These are phyloP conservation scores for Diaporthe citriasiana DNA, from an alignment of 2,329 filamentous ascomycete genomes.

Conservation along the genomic window DNA sequence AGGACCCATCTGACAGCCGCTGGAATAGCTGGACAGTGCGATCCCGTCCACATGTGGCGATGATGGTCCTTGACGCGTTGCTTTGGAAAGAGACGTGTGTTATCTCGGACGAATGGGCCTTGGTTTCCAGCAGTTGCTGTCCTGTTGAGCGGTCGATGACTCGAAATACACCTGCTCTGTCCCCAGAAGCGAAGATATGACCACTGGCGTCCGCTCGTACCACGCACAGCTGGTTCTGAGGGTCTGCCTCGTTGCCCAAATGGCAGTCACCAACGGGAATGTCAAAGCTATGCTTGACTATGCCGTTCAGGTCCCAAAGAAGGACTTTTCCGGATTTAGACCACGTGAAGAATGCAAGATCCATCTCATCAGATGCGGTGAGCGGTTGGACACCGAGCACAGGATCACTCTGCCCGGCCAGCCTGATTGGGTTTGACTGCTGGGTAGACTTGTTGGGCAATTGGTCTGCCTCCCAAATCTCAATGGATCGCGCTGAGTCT, in stretches of 20 bases:
- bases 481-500: slow-evolving; percentile 81
- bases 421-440: slow-evolving; percentile 63
- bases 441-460: slow-evolving; percentile 56
- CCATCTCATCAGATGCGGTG: slow-evolving; percentile 68
- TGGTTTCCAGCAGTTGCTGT: slow-evolving; percentile 76
- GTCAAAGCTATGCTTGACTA: slow-evolving; percentile 72
- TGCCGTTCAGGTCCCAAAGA: slow-evolving; percentile 85
- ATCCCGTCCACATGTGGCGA: slow-evolving; percentile 89
- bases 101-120: slow-evolving; percentile 89
- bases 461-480: slow-evolving; percentile 70
- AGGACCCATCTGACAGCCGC: slow-evolving; percentile 65
- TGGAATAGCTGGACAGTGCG: slow-evolving; percentile 94
- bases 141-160: slow-evolving; percentile 75
- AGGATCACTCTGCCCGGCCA: slow-evolving; percentile 74
- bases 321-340: slow-evolving; percentile 83
- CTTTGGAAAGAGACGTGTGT: slow-evolving; percentile 84
- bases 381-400: slow-evolving; percentile 82
- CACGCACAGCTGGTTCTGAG: slow-evolving; percentile 71
- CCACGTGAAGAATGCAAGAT: slow-evolving; percentile 90
- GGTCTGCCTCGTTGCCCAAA: slow-evolving; percentile 64
- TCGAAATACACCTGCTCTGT: slow-evolving; percentile 86
- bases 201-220: slow-evolving; percentile 73
- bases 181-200: slow-evolving; percentile 82
- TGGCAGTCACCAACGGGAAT: slow-evolving; percentile 77
- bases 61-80: slow-evolving; percentile 70